Percentiles rank a stretch among this genome's conserved stretches.
Evolutionary conservation across 192 early-diverging fungal genomes (phyloP).

Genomic region (Mortierella alpina): DNA sequence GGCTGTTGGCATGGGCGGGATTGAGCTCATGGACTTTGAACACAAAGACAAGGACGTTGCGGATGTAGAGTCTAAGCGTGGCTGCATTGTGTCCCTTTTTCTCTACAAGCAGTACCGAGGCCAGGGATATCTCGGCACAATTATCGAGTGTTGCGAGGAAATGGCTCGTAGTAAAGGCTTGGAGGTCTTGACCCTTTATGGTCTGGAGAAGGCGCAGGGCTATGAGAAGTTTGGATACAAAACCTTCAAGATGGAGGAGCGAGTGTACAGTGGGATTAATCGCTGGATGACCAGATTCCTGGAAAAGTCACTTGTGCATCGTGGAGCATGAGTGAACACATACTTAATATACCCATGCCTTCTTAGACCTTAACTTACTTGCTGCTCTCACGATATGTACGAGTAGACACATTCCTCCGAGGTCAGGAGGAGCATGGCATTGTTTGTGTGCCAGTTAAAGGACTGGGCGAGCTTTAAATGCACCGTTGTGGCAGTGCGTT

Average conservation of each 20-base stretch:
- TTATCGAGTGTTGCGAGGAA: conserved; percentile 30
- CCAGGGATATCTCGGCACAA: conserved; percentile 24
- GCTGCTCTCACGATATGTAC: background rate
- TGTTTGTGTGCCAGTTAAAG: too few species aligned
- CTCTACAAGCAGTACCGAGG: conserved; percentile 45
- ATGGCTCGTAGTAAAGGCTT: conserved; percentile 21
- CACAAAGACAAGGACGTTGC: conserved; percentile 38
- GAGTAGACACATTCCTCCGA: too few species aligned
- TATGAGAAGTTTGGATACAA: conserved; percentile 53
- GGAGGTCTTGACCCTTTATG: conserved; percentile 38
- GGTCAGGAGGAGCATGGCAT: too few species aligned
- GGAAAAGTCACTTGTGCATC: conserved; percentile 17
- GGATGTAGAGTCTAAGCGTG: conserved; percentile 29
- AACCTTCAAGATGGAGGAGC: conserved; percentile 29
- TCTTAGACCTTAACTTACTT: background rate
- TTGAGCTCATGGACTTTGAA: conserved; percentile 38
- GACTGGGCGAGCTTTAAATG: too few species aligned
- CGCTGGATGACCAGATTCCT: conserved; percentile 41
- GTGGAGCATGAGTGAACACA: too few species aligned
- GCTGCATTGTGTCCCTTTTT: conserved; percentile 42
- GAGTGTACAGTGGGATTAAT: conserved; percentile 39
- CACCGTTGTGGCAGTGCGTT: too few species aligned
- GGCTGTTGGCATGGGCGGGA: conserved; percentile 39
- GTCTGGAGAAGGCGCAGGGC: conserved; percentile 11
- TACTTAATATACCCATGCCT: background rate